Evolutionary conservation across 2,329 filamentous ascomycete species (phyloP), one percentile per base, ranked within the genome.

Genomic region (Pseudogymnoascus sp.): DNA sequence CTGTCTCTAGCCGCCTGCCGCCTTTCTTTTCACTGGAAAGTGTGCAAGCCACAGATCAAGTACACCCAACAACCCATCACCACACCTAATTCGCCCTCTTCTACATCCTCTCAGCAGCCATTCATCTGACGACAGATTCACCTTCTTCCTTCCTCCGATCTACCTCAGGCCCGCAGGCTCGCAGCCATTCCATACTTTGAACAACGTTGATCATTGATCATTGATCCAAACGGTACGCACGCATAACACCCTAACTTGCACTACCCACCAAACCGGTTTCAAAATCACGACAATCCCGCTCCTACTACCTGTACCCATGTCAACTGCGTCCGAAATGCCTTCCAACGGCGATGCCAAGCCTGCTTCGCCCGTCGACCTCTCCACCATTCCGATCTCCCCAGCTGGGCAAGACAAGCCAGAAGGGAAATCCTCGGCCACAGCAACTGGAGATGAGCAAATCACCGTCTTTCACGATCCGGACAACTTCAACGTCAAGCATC

Each of bases 401-500:
- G 81, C 80, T 66, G 84, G 87, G 66, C 82, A 83, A 68, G 83
- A 83, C 72, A 78, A 69, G 73, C 77, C 79, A 62, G 75, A 78
- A 66, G 71, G 75, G 63, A 71, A 73, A 61, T 80, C 81, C 62
- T 68, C 71, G 59, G 76, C 75, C 60, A 77, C 79, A 63, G 68
- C 71, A 60, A 75, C 75, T 61, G 78, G 80, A 67, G 77, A 77
- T 67, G 87, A 92, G 74, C 81, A 89, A 60, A 83, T 96, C 71
- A 99, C 94, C 55, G 93, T 99, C 70, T 99, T 99, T 81, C 92
- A 99, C 75, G 92, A 97, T 79, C 89, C 94, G 70, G 90, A 97
- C 68, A 97, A 99, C 83, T 99, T 99, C 85, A 99, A 96, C 72
- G 94, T 99, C 77, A 99, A 97, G 84, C 94, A 99, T 77, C 93